Base-by-base conservation (phyloP, 208 protist genomes). In the Phytomonas sp. region DNA sequence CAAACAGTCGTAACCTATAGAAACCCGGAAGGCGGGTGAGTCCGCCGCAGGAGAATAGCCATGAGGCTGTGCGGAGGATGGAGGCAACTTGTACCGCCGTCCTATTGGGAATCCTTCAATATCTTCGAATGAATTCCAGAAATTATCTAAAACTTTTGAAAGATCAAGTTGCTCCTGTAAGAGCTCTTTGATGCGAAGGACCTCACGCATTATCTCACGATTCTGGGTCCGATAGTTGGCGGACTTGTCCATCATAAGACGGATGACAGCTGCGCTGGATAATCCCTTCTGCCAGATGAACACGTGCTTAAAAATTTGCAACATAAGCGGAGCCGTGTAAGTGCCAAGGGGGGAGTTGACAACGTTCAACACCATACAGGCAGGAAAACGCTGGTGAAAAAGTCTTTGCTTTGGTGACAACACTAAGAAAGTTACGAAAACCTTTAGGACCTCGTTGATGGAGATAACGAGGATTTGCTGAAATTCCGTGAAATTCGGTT, bases 251-350 rank as follows among this genome's bases (percentile, higher is more conserved):
- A 82, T 56, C 32, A 95, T 69, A 34, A 95, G 77, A 61, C 83
- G 79, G 23, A 75, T 77, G 23, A 87, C 79, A 33, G 75, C 70
- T 23, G 80, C 60, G 66, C 77, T 88, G 13, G 79, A 79, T 64
- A 91, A 74, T 30, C 89, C 89, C 37, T 88, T 77, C 69, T 91
- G 83, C 26, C 74, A 78, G 43, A 95, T 80, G 62, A 95, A 79
- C 63, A 84, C 84, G 68, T 92, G 85, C 71, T 92, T 92, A 36
- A 95, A 73, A 34, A 92, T 56, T 77, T 95, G 89, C 70, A 95
- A 77, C 80, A 92, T 79, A 51, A 95, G 61, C 56, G 89, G 89
- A 26, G 83, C 84, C 36, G 43, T 71, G 78, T 95, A 95, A 28
- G 74, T 72, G 28, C 89, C 89, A 3, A 95, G 75, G 8, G 83